phyloP scores from a whole-genome alignment of 345 rosid genomes.

The Populus deltoides region DNA sequence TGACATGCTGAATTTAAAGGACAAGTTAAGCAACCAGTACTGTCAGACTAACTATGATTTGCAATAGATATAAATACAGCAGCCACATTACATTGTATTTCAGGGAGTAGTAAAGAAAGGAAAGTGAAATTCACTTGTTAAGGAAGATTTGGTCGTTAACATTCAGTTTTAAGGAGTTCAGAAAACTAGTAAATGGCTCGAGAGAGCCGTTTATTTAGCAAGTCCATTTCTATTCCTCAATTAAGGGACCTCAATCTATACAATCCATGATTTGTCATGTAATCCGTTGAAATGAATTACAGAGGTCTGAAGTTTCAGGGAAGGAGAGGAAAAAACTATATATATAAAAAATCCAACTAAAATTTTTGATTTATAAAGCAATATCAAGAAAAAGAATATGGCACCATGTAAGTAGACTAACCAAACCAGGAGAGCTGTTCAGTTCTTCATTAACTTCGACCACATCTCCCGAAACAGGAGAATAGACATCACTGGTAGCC shows the following conservation, averaged over 20 bases:
- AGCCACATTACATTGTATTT: background rate
- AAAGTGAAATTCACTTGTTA: background rate
- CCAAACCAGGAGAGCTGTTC: constrained; percentile 64
- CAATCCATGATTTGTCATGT: background rate
- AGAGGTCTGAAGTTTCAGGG: background rate
- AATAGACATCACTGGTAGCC: constrained; percentile 91
- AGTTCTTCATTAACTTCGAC: constrained; percentile 71
- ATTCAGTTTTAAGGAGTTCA: background rate
- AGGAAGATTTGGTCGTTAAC: background rate
- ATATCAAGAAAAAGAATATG: background rate
- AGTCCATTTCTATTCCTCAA: too few relatives aligned
- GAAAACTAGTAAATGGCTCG: background rate
- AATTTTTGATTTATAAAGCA: background rate
- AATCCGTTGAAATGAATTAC: background rate
- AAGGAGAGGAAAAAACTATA: background rate
- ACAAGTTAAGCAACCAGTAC: background rate
- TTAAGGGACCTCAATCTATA: background rate
- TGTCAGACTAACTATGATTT: background rate
- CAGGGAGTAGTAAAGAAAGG: background rate
- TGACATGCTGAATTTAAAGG: background rate
- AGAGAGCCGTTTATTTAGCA: background rate
- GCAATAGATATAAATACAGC: background rate
- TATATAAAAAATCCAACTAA: background rate
- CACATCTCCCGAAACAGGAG: constrained; percentile 89
- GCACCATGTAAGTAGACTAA: constrained; percentile 38